phyloP scores from a whole-genome alignment of 2,329 filamentous ascomycete genomes.

The Aureobasidium sp. region DNA sequence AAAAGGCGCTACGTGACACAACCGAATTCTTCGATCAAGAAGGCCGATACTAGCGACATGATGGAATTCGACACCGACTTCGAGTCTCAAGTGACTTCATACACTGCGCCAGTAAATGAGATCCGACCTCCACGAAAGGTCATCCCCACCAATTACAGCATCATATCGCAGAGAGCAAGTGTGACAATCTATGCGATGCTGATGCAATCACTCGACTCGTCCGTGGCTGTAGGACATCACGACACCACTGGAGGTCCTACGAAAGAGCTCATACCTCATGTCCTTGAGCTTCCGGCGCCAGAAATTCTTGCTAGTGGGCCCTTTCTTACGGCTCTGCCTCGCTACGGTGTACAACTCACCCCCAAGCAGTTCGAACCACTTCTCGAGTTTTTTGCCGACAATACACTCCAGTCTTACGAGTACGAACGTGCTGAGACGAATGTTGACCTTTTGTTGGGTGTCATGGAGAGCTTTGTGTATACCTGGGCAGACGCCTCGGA shows the following conservation, averaged over 20 bases:
- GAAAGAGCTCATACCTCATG: background rate
- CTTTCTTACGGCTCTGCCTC: slow-evolving; percentile 20
- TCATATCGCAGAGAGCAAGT: background rate
- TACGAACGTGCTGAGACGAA: slow-evolving; percentile 70
- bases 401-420: slow-evolving; percentile 47
- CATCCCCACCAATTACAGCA: background rate
- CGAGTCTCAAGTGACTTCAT: slow-evolving; percentile 6
- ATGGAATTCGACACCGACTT: slow-evolving; percentile 16
- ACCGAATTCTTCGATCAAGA: background rate
- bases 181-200: slow-evolving; percentile 8
- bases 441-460: slow-evolving; percentile 58
- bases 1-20: background rate
- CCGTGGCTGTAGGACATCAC: background rate
- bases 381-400: slow-evolving; percentile 42
- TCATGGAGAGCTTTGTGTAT: slow-evolving; percentile 57
- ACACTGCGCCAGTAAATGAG: background rate
- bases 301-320: slow-evolving; percentile 23
- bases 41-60: slow-evolving; percentile 4
- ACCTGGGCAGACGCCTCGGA: slow-evolving; percentile 55
- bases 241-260: background rate
- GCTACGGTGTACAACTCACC: slow-evolving; percentile 21
- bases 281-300: background rate
- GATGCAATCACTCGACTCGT: background rate
- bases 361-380: slow-evolving; percentile 36
- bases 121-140: background rate